Percentiles rank a stretch among this genome's conserved stretches.
phyloP scores from a whole-genome alignment of 2,329 filamentous ascomycete genomes.

The Paecilomyces dactylethromorphus region DNA sequence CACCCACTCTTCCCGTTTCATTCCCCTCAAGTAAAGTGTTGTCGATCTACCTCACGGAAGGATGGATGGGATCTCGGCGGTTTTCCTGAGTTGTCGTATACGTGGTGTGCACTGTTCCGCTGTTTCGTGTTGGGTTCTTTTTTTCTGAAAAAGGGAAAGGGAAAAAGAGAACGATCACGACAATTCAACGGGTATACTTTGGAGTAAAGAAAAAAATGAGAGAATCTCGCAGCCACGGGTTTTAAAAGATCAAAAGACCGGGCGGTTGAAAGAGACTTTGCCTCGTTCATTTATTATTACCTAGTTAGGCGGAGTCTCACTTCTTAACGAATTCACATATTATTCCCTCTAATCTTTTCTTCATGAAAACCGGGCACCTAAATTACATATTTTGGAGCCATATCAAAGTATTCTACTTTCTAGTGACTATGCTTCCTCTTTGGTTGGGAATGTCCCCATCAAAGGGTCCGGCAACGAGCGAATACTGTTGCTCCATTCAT shows the following conservation, averaged over 20 bases:
- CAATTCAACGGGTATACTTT: background rate
- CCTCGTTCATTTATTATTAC: background rate
- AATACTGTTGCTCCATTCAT: background rate
- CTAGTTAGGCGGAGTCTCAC: background rate
- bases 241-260: background rate
- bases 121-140: background rate
- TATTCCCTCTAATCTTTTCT: background rate
- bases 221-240: background rate
- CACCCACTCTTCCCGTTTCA: constrained; percentile 99
- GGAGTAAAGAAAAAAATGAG: background rate
- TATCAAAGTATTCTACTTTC: background rate
- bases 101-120: background rate
- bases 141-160: background rate
- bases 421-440: background rate
- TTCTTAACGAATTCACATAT: background rate
- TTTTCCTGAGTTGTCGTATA: background rate
- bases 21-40: constrained; percentile 88
- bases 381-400: background rate
- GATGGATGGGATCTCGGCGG: background rate
- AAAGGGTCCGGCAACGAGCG: background rate
- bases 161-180: background rate
- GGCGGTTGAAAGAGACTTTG: background rate
- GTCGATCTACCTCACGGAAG: background rate
- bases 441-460: background rate
- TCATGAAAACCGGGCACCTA: background rate